Base-by-base conservation (phyloP, 2,329 filamentous ascomycete species). In the Aspergillus candidus region DNA sequence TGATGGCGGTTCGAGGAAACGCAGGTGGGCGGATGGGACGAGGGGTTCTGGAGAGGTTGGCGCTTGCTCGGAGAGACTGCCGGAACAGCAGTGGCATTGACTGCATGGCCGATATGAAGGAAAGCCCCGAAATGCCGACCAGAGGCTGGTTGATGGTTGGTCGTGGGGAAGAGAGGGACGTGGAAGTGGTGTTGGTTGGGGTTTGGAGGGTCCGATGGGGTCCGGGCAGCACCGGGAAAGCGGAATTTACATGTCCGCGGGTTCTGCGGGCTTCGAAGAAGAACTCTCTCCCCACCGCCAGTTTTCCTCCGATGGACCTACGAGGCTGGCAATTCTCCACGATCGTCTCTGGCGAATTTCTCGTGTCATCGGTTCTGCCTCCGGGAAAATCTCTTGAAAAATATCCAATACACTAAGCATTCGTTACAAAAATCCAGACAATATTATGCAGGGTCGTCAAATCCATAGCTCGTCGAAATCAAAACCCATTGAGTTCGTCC, bases 1-100 rank as follows among this genome's bases (percentile, higher is more conserved):
- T 37, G 41, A 45, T 42, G 39, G 50, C 39, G 44, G 56, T 48
- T 39, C 54, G 46, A 40, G 60, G 42, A 27, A 27, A 10, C 22
- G 22, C 10, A 18, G 52, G 53, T n/a, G 55, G 38, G 41, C 52
- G 57, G 18, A 51, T 35, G 3, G 56, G 48, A 35, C 50, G 48
- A 31, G 56, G 38, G 22, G 55, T 42, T 44, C 56, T 53, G 42
- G 57, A 48, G 29, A 63, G 29, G 14, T 48, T 53, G 30, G 58
- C 39, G 18, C 55, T 58, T 13, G 59, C 57, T 41, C 59, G 59
- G 18, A 69, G 48, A 40, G 65, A 62, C 55, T 68, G 66, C 57
- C 65, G 54, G 40, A 69, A 48, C 52, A 69, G 56, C 50, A 63
- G 59, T 59, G 62, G 65, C 58, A 68, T 58, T 40, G 66, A 55